phyloP scores from a whole-genome alignment of 192 early-diverging fungal genomes.

The Mortierella claussenii region DNA sequence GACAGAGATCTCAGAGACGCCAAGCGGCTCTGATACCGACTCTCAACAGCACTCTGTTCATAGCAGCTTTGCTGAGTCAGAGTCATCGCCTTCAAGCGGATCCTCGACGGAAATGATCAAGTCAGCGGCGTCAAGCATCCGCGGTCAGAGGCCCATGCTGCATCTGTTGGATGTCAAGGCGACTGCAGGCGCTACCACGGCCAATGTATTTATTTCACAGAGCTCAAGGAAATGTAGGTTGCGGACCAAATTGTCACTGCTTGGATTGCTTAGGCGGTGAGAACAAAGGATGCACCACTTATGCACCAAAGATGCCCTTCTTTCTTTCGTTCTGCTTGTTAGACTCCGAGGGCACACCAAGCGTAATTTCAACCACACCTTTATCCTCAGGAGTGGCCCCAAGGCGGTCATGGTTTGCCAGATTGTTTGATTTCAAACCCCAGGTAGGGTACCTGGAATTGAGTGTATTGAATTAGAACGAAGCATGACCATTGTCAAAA shows the following conservation, averaged over 20 bases:
- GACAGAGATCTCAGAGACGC: slow-evolving; percentile 39
- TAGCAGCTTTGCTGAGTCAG: not conserved
- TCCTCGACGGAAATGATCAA: slow-evolving; percentile 16
- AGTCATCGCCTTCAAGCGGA: not conserved
- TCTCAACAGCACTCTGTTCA: slow-evolving; percentile 2
- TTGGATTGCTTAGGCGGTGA: not conserved
- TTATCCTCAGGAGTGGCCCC: too few species aligned
- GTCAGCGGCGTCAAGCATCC: not conserved
- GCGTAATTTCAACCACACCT: not conserved
- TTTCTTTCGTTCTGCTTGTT: too few species aligned
- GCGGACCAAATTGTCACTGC: not conserved
- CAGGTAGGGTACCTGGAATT: slow-evolving; percentile 18
- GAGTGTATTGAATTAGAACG: not conserved
- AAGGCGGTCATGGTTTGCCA: slow-evolving; percentile 33
- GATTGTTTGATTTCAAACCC: slow-evolving; percentile 50
- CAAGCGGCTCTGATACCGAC: too few species aligned
- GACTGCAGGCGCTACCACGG: slow-evolving; percentile 12
- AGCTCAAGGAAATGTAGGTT: slow-evolving; percentile 34
- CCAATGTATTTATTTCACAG: slow-evolving; percentile 19
- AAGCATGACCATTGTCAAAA: not conserved
- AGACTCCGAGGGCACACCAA: slow-evolving; percentile 32
- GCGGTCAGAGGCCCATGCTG: slow-evolving; percentile 11
- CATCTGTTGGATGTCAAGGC: slow-evolving; percentile 36
- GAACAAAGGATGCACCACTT: not conserved
- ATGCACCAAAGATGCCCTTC: not conserved